Base-by-base conservation (phyloP, 164 flowering plant genomes). In the Buxus sempervirens region DNA sequence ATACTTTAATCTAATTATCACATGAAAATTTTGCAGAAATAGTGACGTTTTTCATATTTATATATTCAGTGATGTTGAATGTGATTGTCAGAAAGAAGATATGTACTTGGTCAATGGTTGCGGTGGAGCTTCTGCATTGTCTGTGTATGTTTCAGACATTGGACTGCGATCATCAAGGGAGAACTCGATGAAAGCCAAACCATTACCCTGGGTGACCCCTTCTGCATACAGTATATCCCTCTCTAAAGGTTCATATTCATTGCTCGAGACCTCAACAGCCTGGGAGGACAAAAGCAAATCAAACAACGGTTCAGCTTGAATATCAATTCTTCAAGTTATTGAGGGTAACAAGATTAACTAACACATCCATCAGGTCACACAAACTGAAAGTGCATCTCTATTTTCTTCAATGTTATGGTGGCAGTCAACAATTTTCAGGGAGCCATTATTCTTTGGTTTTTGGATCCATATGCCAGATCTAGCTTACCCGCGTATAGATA, bases 261-360 rank as follows among this genome's bases (percentile, higher is more conserved):
- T 93, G 82, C 99, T 89, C 19, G 97, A 96, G 57, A 96, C 79
- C 78, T 96, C 99, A 60, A 93, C 93, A 32, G 97, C 99, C 99
- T 96, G 83, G 68, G 59, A 70, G 48, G 23, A 63, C 41, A 66
- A 75, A 14, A 45, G 55, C 56, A 19, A 59, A 61, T 24, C 57
- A 64, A 64, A 54, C 19, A 58, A 55, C n/a, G 14, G 2, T 15
- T 59, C 62, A 69, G 26, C n/a, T 41, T 55, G 23, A 25, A 13
- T 64, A 27, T 20, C 27, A 16, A 23, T 57, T 22, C 24, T 57
- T 25, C 24, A 57, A 57, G 5, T 45, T 15, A 45, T 45, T 15
- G 10, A 45, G 51, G 51, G 14, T 15, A 45, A 32, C 38, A 32
- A 32, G 7, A 32, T 3, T 32, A 32, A 32, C 3, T 45, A 45